Conservation (phyloP, 495 filamentous ascomycete species). For the Penicillium simplicissimum region DNA sequence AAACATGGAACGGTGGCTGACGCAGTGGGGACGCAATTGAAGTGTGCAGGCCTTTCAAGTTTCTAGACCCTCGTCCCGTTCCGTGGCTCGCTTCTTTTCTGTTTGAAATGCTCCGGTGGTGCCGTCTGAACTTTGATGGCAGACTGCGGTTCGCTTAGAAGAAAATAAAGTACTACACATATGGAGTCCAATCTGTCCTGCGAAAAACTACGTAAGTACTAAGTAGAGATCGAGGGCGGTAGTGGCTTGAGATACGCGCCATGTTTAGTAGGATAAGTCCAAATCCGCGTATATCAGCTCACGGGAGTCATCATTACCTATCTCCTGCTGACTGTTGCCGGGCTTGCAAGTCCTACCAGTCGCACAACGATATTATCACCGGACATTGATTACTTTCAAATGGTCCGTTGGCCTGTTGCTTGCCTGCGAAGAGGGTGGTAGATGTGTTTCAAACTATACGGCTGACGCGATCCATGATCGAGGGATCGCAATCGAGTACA, state of each 20-base stretch:
- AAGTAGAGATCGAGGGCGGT: not conserved
- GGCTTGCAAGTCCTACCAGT: not conserved
- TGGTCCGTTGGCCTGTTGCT: not conserved
- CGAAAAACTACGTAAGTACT: not conserved
- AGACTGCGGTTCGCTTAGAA: not conserved
- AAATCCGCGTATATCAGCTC: not conserved
- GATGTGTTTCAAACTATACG: not conserved
- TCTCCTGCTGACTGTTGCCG: not conserved
- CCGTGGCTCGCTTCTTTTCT: slow-evolving; percentile 24
- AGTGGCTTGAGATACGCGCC: not conserved
- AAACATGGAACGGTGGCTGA: slow-evolving; percentile 25
- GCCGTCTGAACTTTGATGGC: not conserved
- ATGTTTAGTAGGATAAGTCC: too few species aligned
- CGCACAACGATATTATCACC: not conserved
- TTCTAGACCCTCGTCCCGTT: slow-evolving; percentile 36
- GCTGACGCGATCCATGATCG: not conserved
- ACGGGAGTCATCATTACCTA: not conserved
- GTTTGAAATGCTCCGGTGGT: not conserved
- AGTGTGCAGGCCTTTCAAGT: slow-evolving; percentile 20
- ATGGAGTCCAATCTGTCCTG: not conserved
- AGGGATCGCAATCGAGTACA: not conserved
- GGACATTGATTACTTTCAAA: not conserved
- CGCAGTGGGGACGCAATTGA: slow-evolving; percentile 33
- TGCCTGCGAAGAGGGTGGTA: not conserved
- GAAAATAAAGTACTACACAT: too few species aligned